Evolutionary conservation across 371 early-diverging fungal genomes (phyloP), one percentile per base, ranked within the genome.

Genomic region (Chytridium lagenaria): DNA sequence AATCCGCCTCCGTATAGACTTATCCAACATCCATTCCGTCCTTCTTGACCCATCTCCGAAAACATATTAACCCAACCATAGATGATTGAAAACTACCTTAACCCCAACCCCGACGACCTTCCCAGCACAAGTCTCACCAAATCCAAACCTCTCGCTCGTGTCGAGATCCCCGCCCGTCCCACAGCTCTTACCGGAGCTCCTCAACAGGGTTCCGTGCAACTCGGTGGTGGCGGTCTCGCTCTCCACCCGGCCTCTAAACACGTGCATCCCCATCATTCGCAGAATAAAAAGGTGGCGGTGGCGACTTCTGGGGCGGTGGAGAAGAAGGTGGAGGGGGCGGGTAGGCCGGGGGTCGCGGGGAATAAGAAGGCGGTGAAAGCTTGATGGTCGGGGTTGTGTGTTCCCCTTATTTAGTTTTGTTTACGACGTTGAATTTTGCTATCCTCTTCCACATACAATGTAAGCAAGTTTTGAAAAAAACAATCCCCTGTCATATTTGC

Each of bases 181-280:
- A 50, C 33, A 50, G 51, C 19, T n/a, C 10, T 23, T 36, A 2
- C 10, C 19, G 68, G 68, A 7, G 30, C 51, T 30, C 51, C 51
- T 7, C 33, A 10, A 2, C 34, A 50, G 44, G n/a, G n/a, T n/a
- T n/a, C n/a, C n/a, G n/a, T n/a, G n/a, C n/a, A n/a, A n/a, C 36
- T 49, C n/a, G 68, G 52, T 33, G 72, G 57, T 5, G 30, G 52
- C 34, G 30, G 55, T 0, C 64, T 36, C 12, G 30, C 30, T 3
- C n/a, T n/a, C n/a, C 72, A 69, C n/a, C 72, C 64, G n/a, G 38
- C 75, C 22, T 78, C 77, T 15, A 76, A 74, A 36, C 80, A 79
- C 57, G 80, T 76, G 16, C 79, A 75, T 40, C 74, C 78, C 33
- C 76, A 76, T 39, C 65, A 26, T 12, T 12, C 28, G 33, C 71